phyloP scores from a whole-genome alignment of 306 rosid species.

The Geum urbanum region DNA sequence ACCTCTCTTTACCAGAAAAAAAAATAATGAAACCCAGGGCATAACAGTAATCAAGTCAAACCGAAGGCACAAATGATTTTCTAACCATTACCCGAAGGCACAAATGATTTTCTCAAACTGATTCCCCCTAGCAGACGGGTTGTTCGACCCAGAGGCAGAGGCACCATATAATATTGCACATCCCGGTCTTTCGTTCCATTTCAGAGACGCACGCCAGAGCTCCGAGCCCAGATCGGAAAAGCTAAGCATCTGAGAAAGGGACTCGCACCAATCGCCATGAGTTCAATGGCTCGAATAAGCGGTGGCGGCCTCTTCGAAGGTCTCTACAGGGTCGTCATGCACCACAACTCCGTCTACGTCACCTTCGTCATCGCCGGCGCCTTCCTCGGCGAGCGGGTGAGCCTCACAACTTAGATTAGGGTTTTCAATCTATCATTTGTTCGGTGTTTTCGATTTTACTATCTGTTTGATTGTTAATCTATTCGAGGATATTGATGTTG shows the following conservation, averaged over 20 bases:
- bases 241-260: neutral
- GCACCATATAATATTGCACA: neutral
- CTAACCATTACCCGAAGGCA: no score
- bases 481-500: slow-evolving; percentile 3
- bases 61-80: no score
- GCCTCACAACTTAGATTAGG: slow-evolving; percentile 8
- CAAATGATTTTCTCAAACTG: neutral
- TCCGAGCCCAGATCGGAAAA: slow-evolving; percentile 23
- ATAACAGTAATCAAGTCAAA: no score
- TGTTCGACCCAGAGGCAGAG: neutral
- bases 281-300: slow-evolving; percentile 46
- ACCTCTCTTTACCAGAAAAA: no score
- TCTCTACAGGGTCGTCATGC: slow-evolving; percentile 73
- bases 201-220: neutral
- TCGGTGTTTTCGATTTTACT: neutral
- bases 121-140: neutral
- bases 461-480: neutral
- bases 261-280: slow-evolving; percentile 42
- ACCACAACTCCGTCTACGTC: slow-evolving; percentile 80
- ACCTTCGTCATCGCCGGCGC: slow-evolving; percentile 88
- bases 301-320: slow-evolving; percentile 79
- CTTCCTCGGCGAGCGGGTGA: slow-evolving; percentile 87
- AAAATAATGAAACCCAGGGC: no score
- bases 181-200: neutral
- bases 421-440: neutral